A percentile compares a stretch with the other conserved stretches of the same genome.
These are phyloP conservation scores for Solanum hybrid DNA, from an alignment of 305 asterid genomes.

Conservation along the genomic window DNA sequence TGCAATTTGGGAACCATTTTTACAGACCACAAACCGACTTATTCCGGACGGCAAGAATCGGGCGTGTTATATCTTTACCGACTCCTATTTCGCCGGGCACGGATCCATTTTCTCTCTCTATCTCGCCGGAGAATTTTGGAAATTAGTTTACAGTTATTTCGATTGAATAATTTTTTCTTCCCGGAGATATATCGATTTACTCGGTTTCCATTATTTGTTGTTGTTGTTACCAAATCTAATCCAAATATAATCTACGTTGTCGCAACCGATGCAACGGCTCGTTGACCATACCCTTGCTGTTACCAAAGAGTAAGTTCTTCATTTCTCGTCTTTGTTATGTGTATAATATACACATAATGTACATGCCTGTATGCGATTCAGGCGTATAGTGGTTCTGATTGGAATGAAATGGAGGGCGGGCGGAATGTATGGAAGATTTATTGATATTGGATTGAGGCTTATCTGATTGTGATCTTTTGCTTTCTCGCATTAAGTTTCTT, in stretches of 20 bases:
- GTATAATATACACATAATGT: neutral
- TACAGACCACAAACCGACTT: neutral
- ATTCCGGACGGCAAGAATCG: conserved; percentile 15
- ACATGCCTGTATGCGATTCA: neutral
- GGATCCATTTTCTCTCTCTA: neutral
- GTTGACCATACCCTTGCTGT: conserved; percentile 93
- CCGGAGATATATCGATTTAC: neutral
- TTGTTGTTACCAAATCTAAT: neutral
- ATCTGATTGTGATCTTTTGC: neutral
- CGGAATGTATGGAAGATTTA: neutral
- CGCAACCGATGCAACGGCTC: conserved; percentile 63
- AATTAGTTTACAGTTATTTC: neutral
- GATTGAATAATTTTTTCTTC: neutral
- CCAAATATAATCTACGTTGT: neutral
- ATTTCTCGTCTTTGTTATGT: neutral
- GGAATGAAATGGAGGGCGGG: neutral
- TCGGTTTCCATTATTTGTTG: neutral
- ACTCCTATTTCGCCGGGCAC: conserved; percentile 1
- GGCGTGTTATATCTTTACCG: conserved; percentile 1
- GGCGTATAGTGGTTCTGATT: neutral
- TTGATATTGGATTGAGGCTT: neutral
- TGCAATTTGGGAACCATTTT: neutral
- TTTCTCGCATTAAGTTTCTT: neutral
- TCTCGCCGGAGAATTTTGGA: neutral
- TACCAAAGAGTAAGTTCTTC: conserved; percentile 60